Conservation (phyloP, 2,329 filamentous ascomycete genomes). For the Nemania sp. region DNA sequence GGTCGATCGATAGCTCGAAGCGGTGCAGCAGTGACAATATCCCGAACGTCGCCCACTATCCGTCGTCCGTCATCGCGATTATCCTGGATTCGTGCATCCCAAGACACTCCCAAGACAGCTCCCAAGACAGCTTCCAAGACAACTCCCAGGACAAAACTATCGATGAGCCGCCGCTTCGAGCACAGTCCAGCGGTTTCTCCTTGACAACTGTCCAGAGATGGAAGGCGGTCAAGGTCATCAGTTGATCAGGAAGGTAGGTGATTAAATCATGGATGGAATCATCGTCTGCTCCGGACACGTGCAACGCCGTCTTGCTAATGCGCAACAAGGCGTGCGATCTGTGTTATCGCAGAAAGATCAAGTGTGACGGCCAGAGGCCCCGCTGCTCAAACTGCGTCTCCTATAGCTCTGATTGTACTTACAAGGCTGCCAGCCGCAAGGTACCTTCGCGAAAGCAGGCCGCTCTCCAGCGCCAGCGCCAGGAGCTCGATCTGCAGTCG, state of each 20-base stretch:
- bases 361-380: conserved; percentile 30
- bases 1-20: too few relatives aligned
- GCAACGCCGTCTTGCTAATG: background rate
- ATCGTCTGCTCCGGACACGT: background rate
- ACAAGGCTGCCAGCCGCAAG: conserved; percentile 25
- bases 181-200: too few relatives aligned
- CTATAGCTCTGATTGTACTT: conserved; percentile 29
- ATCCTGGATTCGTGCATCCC: too few relatives aligned
- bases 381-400: conserved; percentile 28
- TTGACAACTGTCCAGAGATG: background rate
- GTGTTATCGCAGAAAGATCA: conserved; percentile 32
- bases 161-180: too few relatives aligned
- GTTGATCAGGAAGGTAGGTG: background rate
- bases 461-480: conserved; percentile 8
- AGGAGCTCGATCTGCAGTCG: conserved; percentile 15
- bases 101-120: too few relatives aligned
- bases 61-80: too few relatives aligned
- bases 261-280: too few relatives aligned
- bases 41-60: too few relatives aligned
- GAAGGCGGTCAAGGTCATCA: background rate
- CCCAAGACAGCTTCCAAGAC: too few relatives aligned
- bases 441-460: conserved; percentile 16
- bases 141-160: too few relatives aligned
- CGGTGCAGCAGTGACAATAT: too few relatives aligned
- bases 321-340: conserved; percentile 28